Evolutionary conservation across 148 eudicot genomes (phyloP).

Genomic region (Spergularia bocconei): DNA sequence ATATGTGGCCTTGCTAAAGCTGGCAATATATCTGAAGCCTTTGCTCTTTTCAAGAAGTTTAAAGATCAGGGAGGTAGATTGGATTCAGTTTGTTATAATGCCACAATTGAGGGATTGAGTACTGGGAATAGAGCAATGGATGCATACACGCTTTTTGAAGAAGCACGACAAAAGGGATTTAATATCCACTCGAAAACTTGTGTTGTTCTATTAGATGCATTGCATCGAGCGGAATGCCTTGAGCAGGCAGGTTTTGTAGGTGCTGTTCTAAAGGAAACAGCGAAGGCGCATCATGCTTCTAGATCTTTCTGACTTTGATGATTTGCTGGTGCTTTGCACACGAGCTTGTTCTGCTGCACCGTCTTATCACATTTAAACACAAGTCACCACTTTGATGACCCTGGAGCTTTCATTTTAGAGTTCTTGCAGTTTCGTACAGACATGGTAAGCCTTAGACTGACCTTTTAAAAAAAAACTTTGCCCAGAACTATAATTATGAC

Average conservation of each 20-base stretch:
- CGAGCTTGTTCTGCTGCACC: not conserved
- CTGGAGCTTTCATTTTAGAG: not conserved
- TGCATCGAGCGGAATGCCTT: slow-evolving; percentile 85
- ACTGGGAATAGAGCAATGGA: slow-evolving; percentile 64
- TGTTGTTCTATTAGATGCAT: slow-evolving; percentile 76
- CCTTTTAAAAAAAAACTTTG: too few species aligned
- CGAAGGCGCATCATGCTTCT: slow-evolving; percentile 89
- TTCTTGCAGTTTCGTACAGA: too few species aligned
- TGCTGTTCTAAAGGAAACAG: slow-evolving; percentile 81
- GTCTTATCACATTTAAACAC: not conserved
- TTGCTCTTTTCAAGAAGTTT: slow-evolving; percentile 66
- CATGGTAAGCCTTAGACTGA: too few species aligned
- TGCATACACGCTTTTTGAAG: slow-evolving; percentile 76
- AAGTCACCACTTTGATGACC: not conserved
- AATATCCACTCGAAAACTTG: slow-evolving; percentile 74
- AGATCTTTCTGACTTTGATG: slow-evolving; percentile 36
- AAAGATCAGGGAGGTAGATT: slow-evolving; percentile 72
- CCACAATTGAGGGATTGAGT: slow-evolving; percentile 82
- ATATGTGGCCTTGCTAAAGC: slow-evolving; percentile 81
- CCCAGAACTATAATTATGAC: too few species aligned
- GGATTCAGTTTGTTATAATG: slow-evolving; percentile 84
- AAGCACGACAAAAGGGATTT: slow-evolving; percentile 72
- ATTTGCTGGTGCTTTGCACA: not conserved
- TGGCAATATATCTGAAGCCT: slow-evolving; percentile 72
- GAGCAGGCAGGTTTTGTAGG: slow-evolving; percentile 95